A percentile compares a stretch with the other conserved stretches of the same genome.
phyloP scores from a whole-genome alignment of 331 rosid species.

The Rhamnella rubrinervis region DNA sequence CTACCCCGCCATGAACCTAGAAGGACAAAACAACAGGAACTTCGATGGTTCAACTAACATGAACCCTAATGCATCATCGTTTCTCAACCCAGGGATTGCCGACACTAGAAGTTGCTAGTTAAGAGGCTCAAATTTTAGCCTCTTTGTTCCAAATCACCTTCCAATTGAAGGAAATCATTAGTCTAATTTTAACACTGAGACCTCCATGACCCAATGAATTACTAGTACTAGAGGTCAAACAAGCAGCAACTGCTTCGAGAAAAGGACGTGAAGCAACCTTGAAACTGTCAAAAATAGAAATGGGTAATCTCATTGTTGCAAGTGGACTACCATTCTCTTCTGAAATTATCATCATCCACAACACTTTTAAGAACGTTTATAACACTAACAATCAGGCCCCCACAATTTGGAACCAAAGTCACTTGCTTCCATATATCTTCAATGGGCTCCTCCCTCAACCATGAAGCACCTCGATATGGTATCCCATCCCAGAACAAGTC shows the following conservation, averaged over 20 bases:
- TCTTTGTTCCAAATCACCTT: too few species aligned
- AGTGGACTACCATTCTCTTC: constrained; percentile 8
- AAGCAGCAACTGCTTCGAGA: constrained; percentile 69
- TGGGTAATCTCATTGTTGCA: constrained; percentile 22
- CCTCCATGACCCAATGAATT: constrained; percentile 94
- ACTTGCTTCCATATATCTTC: constrained; percentile 63
- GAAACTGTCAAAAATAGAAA: constrained; percentile 30
- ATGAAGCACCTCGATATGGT: constrained; percentile 75
- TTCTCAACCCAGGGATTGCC: too few species aligned
- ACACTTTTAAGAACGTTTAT: constrained; percentile 47
- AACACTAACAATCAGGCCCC: constrained; percentile 61
- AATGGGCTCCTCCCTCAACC: constrained; percentile 71
- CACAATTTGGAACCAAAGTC: constrained; percentile 70
- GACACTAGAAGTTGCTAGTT: too few species aligned
- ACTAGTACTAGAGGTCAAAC: constrained; percentile 82
- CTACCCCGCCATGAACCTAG: too few species aligned
- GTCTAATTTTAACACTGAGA: constrained; percentile 83
- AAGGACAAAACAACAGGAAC: too few species aligned
- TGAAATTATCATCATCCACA: constrained; percentile 22
- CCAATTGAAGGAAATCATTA: too few species aligned
- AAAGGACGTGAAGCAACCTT: constrained; percentile 59
- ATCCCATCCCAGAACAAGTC: constrained; percentile 80
- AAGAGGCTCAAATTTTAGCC: too few species aligned
- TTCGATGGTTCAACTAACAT: too few species aligned
- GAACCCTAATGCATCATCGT: too few species aligned